Evolutionary conservation across 2,329 filamentous ascomycete genomes (phyloP), one percentile per base, ranked within the genome.

Genomic region (Scytalidium lignicola): DNA sequence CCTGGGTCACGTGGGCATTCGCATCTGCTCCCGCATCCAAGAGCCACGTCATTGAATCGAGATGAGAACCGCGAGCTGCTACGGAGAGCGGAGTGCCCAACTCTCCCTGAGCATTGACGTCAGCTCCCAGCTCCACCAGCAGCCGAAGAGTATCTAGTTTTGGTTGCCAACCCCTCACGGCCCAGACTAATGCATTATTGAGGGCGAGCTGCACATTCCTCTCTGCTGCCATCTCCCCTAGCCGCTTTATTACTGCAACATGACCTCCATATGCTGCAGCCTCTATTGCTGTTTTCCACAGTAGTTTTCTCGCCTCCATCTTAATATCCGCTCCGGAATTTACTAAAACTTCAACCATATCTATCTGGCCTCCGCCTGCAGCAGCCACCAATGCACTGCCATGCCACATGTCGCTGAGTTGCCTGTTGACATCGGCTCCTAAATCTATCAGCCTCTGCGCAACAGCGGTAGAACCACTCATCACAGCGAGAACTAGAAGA

Each of bases 21-120:
- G 49, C 48, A 40, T 54, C 49, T 15, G 51, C 54, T 3, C 52
- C 54, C 8, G 28, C 6, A 5, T 54, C 43, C 4, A 56, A 26
- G 8, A 56, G 48, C 2, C n/a, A n/a, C n/a, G n/a, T n/a, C n/a
- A n/a, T n/a, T n/a, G n/a, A n/a, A n/a, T n/a, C n/a, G n/a, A n/a
- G n/a, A n/a, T n/a, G n/a, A n/a, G n/a, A n/a, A n/a, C n/a, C n/a
- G n/a, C n/a, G n/a, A n/a, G 47, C 17, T 29, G 41, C 41, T 41
- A 6, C 44, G 2, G 19, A 15, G 1, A 50, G 15, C 18, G 49
- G 37, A 20, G 22, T 48, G 5, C 40, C 26, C 22, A 9, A 32
- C 2, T 3, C 3, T 2, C 40, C 49, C 15, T 47, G 21, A 17
- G 44, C 47, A 19, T 55, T 39, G 4, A 51, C 37, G n/a, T 51